These are phyloP conservation scores for Alternaria novae-zelandiae DNA, from an alignment of 2,329 filamentous ascomycete genomes.

Conservation along the genomic window DNA sequence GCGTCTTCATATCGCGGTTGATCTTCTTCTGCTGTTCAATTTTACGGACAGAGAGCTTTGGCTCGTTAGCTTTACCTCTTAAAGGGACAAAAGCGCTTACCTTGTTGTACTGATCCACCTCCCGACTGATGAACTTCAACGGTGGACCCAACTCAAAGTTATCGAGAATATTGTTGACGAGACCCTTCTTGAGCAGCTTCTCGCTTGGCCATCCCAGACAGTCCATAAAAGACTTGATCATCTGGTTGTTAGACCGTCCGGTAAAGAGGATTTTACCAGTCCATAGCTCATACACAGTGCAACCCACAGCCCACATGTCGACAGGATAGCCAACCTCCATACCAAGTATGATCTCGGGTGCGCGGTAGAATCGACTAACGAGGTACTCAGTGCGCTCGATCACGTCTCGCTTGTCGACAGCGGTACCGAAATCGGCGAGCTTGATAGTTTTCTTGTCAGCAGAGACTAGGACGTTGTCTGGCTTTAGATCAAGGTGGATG, in stretches of 20 bases:
- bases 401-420: slow-evolving; percentile 80
- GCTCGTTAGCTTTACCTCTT: slow-evolving; percentile 14
- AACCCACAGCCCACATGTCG: slow-evolving; percentile 98
- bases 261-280: slow-evolving; percentile 97
- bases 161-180: slow-evolving; percentile 73
- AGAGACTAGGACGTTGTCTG: slow-evolving; percentile 87
- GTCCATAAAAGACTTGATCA: slow-evolving; percentile 96
- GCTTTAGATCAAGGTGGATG: slow-evolving; percentile 94
- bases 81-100: slow-evolving; percentile 20
- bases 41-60: slow-evolving; percentile 69
- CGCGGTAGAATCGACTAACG: slow-evolving; percentile 95
- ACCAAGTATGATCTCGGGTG: slow-evolving; percentile 96
- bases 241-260: slow-evolving; percentile 95
- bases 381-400: slow-evolving; percentile 94
- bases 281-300: slow-evolving; percentile 95
- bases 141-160: slow-evolving; percentile 63
- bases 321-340: slow-evolving; percentile 93
- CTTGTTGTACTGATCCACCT: slow-evolving; percentile 65
- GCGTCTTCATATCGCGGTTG: slow-evolving; percentile 74
- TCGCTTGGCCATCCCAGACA: slow-evolving; percentile 89
- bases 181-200: slow-evolving; percentile 83
- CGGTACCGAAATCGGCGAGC: slow-evolving; percentile 96
- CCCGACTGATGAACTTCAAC: slow-evolving; percentile 78
- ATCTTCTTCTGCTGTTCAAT: slow-evolving; percentile 69
- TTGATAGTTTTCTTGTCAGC: slow-evolving; percentile 73